Conservation (phyloP, 345 rosid species). For the Clausena lansium region DNA sequence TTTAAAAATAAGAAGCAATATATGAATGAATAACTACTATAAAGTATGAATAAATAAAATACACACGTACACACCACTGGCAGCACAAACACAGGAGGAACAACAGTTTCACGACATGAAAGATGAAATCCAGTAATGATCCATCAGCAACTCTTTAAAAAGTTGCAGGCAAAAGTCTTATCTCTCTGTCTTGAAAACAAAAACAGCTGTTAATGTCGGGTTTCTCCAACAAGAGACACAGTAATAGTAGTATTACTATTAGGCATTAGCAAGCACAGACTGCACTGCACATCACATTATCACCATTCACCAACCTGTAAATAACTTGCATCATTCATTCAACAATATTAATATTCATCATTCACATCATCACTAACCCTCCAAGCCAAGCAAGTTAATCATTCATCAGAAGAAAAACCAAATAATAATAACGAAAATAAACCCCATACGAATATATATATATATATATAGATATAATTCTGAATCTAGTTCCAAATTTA, state of each 20-base stretch:
- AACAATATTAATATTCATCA: background rate
- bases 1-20: no score
- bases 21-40: background rate
- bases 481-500: background rate
- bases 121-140: background rate
- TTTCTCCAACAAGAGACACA: background rate
- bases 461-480: background rate
- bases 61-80: background rate
- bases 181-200: background rate
- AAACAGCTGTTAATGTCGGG: conserved; percentile 4
- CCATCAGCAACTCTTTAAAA: background rate
- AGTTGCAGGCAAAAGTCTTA: background rate
- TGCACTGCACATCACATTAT: background rate
- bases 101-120: background rate
- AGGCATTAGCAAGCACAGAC: background rate
- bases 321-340: background rate
- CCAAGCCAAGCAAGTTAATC: background rate
- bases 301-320: background rate
- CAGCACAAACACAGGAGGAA: background rate
- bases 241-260: no score
- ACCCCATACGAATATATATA: background rate
- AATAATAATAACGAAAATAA: background rate
- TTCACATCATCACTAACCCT: background rate
- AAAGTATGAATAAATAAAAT: no score
- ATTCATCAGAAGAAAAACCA: background rate